Evolutionary conservation across 129 eudicot genomes (phyloP), one percentile per base, ranked within the genome.

Genomic region (Mikania micrantha): DNA sequence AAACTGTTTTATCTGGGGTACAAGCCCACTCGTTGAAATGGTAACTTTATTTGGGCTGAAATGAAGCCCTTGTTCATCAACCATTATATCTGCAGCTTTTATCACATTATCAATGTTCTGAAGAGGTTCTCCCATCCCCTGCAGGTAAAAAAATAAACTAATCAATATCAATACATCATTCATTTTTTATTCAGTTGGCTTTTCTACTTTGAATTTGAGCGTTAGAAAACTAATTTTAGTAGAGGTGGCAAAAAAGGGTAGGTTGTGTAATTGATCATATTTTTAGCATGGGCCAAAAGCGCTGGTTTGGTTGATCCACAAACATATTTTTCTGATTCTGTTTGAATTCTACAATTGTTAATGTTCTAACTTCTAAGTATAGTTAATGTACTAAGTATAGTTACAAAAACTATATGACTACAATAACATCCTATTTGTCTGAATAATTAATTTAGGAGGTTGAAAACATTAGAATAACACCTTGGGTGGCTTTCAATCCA

Each of bases 91-190:
- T 45, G 95, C 82, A 71, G 98, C 98, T 83, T 78, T 88, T 22
- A 86, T 73, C 64, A 93, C 98, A 74, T 86, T 93, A 27, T 93
- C 95, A 17, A 88, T 60, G 81, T 93, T 93, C 54, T 93, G 98
- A 77, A 93, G 90, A 47, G 98, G 96, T 77, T 93, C 98, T 71
- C 98, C 98, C 98, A 93, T 93, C 11, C 98, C 98, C 98, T 93
- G 76, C 54, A 75, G 15, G 47, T 34, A 32, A 39, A 73, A 73
- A 16, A 17, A 39, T 62, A 67, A 28, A 3, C n/a, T 12, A 19
- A 35, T 49, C 45, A 65, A 44, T 44, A 65, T 16, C 45, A 47
- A 31, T 59, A 8, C 42, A 32, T 16, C 45, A 19, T 47, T 67
- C 29, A 13, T 17, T 47, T 11, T 8, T 3, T 28, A 31, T 41